Evolutionary conservation across 805 yeast genomes (phyloP), one percentile per base, ranked within the genome.

Genomic region (Lachancea waltii): DNA sequence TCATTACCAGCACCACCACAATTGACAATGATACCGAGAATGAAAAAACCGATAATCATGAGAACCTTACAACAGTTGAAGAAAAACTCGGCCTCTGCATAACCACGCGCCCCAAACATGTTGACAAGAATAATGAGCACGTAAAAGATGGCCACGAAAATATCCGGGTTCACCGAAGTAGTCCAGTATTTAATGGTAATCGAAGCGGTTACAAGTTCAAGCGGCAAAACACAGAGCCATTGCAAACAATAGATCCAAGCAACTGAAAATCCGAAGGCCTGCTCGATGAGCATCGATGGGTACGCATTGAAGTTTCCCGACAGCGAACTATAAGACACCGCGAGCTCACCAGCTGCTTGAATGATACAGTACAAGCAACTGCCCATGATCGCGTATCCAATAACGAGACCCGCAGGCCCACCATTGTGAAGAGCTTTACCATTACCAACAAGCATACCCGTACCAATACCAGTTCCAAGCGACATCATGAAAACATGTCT

Each of bases 401-500:
- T 67, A 8, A 78, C 64, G 25, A 71, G 50, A 31, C 65, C 70
- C 23, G 63, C 71, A 13, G 77, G 75, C 35, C 77, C 76, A 43
- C 70, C 73, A 19, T 55, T 45, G 18, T 55, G 52, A 28, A 72
- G 48, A 4, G 73, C 68, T 45, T 68, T 58, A 46, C 78, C 82
- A 35, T 72, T 64, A 49, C 81, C 81, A 35, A 77, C 77, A 45
- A 72, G 62, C 36, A 79, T 63, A 50, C 85, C 85, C 5, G 92
- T 80, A 53, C 95, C 95, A 43, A 85, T 80, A 36, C 90, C 81
- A 38, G 92, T 87, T 41, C 92, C 92, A 39, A 85, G 68, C 27
- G 94, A 86, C 51, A 85, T 81, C 77, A 83, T 75, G 43, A 77
- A 72, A 44, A 80, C 73, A 47, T 81, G 87, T 32, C 73, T 56